Base-by-base conservation (phyloP, 2,329 filamentous ascomycete genomes). In the Cordyceps militaris region DNA sequence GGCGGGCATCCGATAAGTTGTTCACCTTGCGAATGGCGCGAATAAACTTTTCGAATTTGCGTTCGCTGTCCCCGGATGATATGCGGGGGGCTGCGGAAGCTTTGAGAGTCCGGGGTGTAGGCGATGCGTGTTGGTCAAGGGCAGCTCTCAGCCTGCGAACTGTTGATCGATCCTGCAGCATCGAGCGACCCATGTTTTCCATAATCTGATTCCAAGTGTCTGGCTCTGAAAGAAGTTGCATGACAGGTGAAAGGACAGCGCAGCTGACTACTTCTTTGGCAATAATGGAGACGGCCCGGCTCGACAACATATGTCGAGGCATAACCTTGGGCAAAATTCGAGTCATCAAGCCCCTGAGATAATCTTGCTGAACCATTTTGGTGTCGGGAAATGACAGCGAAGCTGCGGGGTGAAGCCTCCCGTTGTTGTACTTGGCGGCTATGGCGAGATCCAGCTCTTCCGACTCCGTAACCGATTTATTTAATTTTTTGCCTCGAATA, bases 151-250 rank as follows among this genome's bases (percentile, higher is more conserved):
- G 81, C 70, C 91, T 96, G 58, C 89, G 86, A 40, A 99, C 93
- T 0, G 92, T 97, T 62, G 96, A 97, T 38, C 95, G 85, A 70
- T 99, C 95, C 71, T 97, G 94, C 43, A 99, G 79, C 76, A 96
- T 87, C 26, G 88, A 87, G 51, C 89, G 86, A 19, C 91, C 88
- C 71, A 87, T 91, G 57, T 87, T 92, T 71, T 97, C 93, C 80
- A 97, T 91, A 60, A 96, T 73, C 70, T 97, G 92, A 66, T 99
- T 97, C 93, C 93, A 99, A 9, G 88, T 96, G 74, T 99, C 95
- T 1, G 95, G 92, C 64, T 99, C 93, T 5, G 89, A 84, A 19
- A 99, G 76, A 61, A 91, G 77, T 65, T 87, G 85, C 68, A 97
- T 79, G 23, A 95, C 76, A 0, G 94, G 94, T 43, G 85, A 86